These are phyloP conservation scores for Coniochaeta sp. DNA, from an alignment of 2,329 filamentous ascomycete species.

Conservation along the genomic window DNA sequence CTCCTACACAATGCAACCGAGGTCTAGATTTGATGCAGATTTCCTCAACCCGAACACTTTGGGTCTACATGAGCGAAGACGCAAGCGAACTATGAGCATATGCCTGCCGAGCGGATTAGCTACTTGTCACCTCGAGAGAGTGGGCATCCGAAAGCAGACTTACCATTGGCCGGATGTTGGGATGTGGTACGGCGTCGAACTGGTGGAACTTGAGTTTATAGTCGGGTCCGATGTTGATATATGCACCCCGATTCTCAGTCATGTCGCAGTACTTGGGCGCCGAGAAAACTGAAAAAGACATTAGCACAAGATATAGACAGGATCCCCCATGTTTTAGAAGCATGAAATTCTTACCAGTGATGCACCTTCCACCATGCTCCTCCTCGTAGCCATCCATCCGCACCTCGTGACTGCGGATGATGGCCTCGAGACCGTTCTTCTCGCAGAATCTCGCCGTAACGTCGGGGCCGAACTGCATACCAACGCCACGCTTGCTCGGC, in stretches of 20 bases:
- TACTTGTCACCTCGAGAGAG: background rate
- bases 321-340: background rate
- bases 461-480: conserved; percentile 93
- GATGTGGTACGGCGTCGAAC: conserved; percentile 95
- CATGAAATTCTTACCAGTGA: conserved; percentile 59
- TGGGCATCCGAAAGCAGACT: conserved; percentile 14
- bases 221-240: conserved; percentile 91
- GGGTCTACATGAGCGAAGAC: conserved; percentile 61
- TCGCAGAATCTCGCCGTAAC: conserved; percentile 96
- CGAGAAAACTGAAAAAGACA: conserved; percentile 66
- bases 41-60: background rate
- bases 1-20: conserved; percentile 5
- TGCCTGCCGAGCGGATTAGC: conserved; percentile 44
- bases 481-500: conserved; percentile 93
- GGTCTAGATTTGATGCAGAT: conserved; percentile 5
- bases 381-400: conserved; percentile 99
- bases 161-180: conserved; percentile 89
- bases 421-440: conserved; percentile 85
- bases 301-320: conserved; percentile 14
- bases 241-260: conserved; percentile 96
- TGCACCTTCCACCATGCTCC: conserved; percentile 91
- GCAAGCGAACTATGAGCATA: conserved; percentile 81
- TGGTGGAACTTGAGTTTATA: conserved; percentile 89
- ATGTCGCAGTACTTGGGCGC: conserved; percentile 96
- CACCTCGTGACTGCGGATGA: conserved; percentile 96